Evolutionary conservation across 1,284 basidiomycete genomes (phyloP).

Genomic region (Melampsora americana): DNA sequence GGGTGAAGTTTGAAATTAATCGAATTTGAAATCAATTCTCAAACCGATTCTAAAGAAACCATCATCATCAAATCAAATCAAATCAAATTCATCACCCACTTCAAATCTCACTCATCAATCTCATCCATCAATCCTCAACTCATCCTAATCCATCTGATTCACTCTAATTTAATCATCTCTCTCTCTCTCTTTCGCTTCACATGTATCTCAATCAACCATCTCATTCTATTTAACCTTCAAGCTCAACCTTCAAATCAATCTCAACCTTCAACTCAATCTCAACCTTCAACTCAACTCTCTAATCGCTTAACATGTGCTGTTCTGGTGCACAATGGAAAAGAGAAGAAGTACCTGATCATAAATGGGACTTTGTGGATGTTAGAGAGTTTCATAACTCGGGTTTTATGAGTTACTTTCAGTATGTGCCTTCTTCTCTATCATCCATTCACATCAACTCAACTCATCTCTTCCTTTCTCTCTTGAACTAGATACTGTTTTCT

Average conservation of each 20-base stretch:
- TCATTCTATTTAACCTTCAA: not conserved
- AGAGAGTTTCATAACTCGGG: conserved; percentile 39
- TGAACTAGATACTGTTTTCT: conserved; percentile 79
- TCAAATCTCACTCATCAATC: too few relatives aligned
- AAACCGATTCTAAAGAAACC: too few relatives aligned
- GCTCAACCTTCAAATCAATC: not conserved
- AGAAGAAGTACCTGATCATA: conserved; percentile 44
- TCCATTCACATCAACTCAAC: not conserved
- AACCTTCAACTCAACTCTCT: not conserved
- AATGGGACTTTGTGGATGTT: conserved; percentile 44
- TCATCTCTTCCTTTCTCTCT: not conserved
- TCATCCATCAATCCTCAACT: too few relatives aligned
- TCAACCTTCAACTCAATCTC: conserved; percentile 1
- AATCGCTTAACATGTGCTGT: conserved; percentile 21
- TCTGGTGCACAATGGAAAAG: conserved; percentile 41
- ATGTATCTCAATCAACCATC: too few relatives aligned
- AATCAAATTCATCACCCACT: too few relatives aligned
- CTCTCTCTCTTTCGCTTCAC: too few relatives aligned
- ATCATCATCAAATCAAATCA: too few relatives aligned
- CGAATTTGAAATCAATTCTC: too few relatives aligned
- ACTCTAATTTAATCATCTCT: too few relatives aligned
- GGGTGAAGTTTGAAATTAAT: too few relatives aligned
- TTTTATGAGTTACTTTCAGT: conserved; percentile 40
- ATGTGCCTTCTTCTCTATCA: conserved; percentile 5
- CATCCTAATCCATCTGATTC: too few relatives aligned